Base-by-base conservation (phyloP, 371 early-diverging fungal species). In the Mucor circinelloides region DNA sequence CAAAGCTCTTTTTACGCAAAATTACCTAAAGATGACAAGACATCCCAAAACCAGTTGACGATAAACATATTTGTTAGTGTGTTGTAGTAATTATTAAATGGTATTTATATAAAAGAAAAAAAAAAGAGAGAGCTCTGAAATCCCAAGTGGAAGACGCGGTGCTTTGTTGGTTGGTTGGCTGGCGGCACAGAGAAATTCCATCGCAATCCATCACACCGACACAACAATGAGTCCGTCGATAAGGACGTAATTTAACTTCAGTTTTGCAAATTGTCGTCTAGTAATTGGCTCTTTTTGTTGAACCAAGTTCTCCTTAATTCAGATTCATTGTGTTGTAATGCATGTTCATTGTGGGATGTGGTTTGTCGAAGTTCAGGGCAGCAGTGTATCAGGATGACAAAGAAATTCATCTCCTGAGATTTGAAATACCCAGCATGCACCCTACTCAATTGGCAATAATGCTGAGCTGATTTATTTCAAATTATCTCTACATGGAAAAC, bases 21-120 rank as follows among this genome's bases (percentile, higher is more conserved):
- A 27, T 44, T 68, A 68, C 69, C 69, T 58, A 68, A 63, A 44
- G 69, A 68, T 31, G 63, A 63, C 21, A 68, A 58, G 25, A 68
- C 69, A 58, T 68, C 69, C 58, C 63, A 68, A 42, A 68, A 68
- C 69, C 69, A 68, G 54, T 63, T 68, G 30, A 68, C 63, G 54
- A 68, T 55, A 63, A 68, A 68, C 69, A 68, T 68, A 21, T 23
- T 58, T 48, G 15, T 52, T 34, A 42, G 6, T 21, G 52, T 27
- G 52, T 52, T 40, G 13, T 52, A 52, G 52, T 52, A 52, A 52
- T 52, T 52, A 52, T 52, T 27, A 52, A 27, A 28, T 52, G 38
- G 25, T 59, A 13, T 23, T 44, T 44, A 34, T 25, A 38, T 5
- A 60, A 50, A 38, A 58, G 32, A 36, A 19, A 48, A 32, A 46